phyloP scores from a whole-genome alignment of 2,329 filamentous ascomycete genomes.

The Trichoderma brevicompactum region DNA sequence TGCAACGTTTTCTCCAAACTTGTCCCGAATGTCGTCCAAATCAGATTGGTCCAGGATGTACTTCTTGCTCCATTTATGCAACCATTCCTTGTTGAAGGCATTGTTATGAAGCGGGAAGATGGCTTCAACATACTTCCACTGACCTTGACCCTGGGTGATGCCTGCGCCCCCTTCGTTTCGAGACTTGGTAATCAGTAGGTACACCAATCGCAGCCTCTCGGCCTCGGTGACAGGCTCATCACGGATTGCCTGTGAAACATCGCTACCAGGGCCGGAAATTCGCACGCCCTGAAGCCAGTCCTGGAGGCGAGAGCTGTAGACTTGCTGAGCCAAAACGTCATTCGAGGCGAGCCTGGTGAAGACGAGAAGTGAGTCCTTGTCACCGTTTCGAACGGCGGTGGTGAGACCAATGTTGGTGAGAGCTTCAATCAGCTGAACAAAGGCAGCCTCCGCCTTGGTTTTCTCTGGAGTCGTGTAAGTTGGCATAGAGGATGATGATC shows the following conservation, averaged over 20 bases:
- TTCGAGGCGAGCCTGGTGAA: slow-evolving; percentile 82
- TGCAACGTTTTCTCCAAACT: slow-evolving; percentile 82
- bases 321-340: slow-evolving; percentile 73
- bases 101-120: slow-evolving; percentile 82
- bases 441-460: slow-evolving; percentile 71
- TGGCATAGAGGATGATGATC: background rate
- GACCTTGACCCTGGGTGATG: slow-evolving; percentile 68
- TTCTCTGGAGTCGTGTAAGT: slow-evolving; percentile 56
- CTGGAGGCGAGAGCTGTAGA: slow-evolving; percentile 85
- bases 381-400: slow-evolving; percentile 83
- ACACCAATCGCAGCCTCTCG: slow-evolving; percentile 84
- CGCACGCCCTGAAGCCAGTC: slow-evolving; percentile 94
- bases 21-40: slow-evolving; percentile 74
- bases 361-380: slow-evolving; percentile 74
- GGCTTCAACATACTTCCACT: slow-evolving; percentile 73
- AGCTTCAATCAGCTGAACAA: slow-evolving; percentile 75
- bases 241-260: slow-evolving; percentile 69
- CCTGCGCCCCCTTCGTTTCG: slow-evolving; percentile 77
- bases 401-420: slow-evolving; percentile 80
- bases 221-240: slow-evolving; percentile 82
- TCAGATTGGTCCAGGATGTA: slow-evolving; percentile 68
- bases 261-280: slow-evolving; percentile 72
- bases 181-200: slow-evolving; percentile 78
- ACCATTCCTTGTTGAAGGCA: slow-evolving; percentile 73
- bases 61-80: slow-evolving; percentile 75